These are phyloP conservation scores for Tulasnella sp. DNA, from an alignment of 768 basidiomycete genomes.

Conservation along the genomic window DNA sequence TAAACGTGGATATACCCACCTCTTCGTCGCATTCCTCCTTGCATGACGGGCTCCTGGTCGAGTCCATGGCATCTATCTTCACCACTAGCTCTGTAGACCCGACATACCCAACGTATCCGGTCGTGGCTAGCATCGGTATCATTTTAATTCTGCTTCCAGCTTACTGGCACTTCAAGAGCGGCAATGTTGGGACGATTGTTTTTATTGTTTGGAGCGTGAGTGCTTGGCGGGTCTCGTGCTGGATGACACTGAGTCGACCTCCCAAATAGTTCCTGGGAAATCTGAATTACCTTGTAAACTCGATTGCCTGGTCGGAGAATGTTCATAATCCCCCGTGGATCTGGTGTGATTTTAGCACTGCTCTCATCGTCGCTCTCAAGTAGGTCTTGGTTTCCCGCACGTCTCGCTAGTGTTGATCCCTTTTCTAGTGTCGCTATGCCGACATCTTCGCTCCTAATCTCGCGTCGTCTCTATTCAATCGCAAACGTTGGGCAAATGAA, in stretches of 20 bases:
- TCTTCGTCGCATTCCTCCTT: too few relatives aligned
- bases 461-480: constrained; percentile 45
- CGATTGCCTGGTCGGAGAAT: constrained; percentile 53
- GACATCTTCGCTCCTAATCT: constrained; percentile 50
- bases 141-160: neutral
- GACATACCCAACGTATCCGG: neutral
- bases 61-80: neutral
- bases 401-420: neutral
- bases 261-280: constrained; percentile 33
- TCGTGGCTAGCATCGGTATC: neutral
- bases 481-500: constrained; percentile 40
- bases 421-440: constrained; percentile 44
- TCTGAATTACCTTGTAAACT: constrained; percentile 48
- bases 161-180: constrained; percentile 10
- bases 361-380: constrained; percentile 42
- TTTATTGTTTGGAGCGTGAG: constrained; percentile 6
- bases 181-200: constrained; percentile 2
- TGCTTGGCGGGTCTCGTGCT: neutral
- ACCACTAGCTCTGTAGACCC: neutral
- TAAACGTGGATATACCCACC: too few relatives aligned
- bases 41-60: too few relatives aligned
- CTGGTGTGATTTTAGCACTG: constrained; percentile 75
- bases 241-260: neutral
- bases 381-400: neutral
- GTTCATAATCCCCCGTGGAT: constrained; percentile 39